Percentiles rank a stretch among this genome's conserved stretches.
Evolutionary conservation across 176 grass and related monocot genomes (phyloP).

Genomic region (Miscanthus lutarioriparius): DNA sequence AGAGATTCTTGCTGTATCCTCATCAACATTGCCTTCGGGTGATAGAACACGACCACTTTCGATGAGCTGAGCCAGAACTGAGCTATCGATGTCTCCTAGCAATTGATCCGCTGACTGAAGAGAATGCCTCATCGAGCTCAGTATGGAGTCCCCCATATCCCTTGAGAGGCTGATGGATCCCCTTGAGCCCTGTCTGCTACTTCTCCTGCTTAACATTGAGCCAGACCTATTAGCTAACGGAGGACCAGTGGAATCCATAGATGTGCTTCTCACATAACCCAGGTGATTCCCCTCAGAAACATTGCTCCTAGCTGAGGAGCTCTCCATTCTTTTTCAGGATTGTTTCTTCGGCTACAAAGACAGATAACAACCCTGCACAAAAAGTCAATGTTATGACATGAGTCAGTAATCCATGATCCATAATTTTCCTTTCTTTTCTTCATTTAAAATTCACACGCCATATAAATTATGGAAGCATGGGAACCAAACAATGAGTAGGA

Average conservation of each 20-base stretch:
- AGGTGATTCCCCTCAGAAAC: neutral
- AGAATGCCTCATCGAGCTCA: constrained; percentile 76
- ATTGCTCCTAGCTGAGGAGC: constrained; percentile 28
- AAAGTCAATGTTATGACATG: constrained; percentile 23
- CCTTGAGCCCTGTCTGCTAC: constrained; percentile 49
- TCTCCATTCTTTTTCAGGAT: constrained; percentile 31
- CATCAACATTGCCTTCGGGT: constrained; percentile 40
- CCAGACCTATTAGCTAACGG: constrained; percentile 35
- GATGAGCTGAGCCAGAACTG: constrained; percentile 60
- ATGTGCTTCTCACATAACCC: constrained; percentile 41
- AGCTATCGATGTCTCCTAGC: constrained; percentile 59
- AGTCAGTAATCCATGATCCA: neutral
- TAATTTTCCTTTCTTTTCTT: neutral
- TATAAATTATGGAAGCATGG: constrained; percentile 13
- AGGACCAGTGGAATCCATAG: constrained; percentile 43
- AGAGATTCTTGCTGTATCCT: constrained; percentile 13
- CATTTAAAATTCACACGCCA: neutral
- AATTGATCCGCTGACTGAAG: constrained; percentile 63
- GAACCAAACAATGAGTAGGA: constrained; percentile 35
- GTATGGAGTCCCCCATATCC: constrained; percentile 58
- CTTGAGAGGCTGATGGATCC: constrained; percentile 64
- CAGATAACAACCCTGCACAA: constrained; percentile 4
- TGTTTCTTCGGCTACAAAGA: neutral
- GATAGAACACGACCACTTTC: constrained; percentile 61
- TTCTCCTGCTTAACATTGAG: constrained; percentile 48